These are phyloP conservation scores for Backusella morwellensis DNA, from an alignment of 192 early-diverging fungal genomes.

Conservation along the genomic window DNA sequence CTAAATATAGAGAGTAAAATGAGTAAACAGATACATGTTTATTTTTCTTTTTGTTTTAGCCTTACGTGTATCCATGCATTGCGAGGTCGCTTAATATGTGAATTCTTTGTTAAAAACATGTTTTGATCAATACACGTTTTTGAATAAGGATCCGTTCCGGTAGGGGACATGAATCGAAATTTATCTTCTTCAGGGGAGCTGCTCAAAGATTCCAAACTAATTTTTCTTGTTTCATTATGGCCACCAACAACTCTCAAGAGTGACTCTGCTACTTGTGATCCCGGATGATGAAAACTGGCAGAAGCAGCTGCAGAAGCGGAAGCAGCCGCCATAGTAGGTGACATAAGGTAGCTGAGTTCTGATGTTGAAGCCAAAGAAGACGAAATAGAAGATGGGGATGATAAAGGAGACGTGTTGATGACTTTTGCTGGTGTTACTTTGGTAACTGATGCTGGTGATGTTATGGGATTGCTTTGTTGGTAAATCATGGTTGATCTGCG, in stretches of 20 bases:
- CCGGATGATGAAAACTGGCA: neutral
- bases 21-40: neutral
- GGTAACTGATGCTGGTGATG: neutral
- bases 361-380: neutral
- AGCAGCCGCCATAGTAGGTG: constrained; percentile 26
- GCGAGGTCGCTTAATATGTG: constrained; percentile 38
- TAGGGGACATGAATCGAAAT: constrained; percentile 3
- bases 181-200: constrained; percentile 4
- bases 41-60: too few relatives aligned
- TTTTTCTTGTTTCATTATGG: neutral
- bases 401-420: neutral
- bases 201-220: neutral
- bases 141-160: constrained; percentile 5
- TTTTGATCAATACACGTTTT: constrained; percentile 21
- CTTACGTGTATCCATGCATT: constrained; percentile 42
- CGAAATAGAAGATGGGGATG: neutral
- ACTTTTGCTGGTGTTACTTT: neutral
- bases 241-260: neutral
- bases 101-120: constrained; percentile 37
- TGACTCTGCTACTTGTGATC: constrained; percentile 1
- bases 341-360: constrained; percentile 3
- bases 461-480: neutral
- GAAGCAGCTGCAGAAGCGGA: constrained; percentile 20
- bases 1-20: neutral
- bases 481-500: constrained; percentile 1